Evolutionary conservation across 768 basidiomycete genomes (phyloP).

Genomic region (Mycena pura): DNA sequence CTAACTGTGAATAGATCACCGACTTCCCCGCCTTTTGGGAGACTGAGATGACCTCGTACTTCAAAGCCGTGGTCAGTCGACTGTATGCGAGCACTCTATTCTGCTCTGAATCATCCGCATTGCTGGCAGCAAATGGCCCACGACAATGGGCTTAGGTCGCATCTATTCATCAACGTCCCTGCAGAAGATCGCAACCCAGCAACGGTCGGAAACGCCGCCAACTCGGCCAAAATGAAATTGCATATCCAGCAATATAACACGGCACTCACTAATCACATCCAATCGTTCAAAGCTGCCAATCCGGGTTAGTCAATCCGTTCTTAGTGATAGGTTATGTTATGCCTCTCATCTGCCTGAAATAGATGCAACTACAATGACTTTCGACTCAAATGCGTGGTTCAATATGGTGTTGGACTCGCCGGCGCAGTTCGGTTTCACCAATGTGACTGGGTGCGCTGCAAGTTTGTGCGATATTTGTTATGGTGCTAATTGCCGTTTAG

Average conservation of each 20-base stretch:
- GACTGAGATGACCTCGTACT: conserved; percentile 55
- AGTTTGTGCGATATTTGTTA: background rate
- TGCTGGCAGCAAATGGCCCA: conserved; percentile 45
- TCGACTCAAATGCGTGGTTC: conserved; percentile 61
- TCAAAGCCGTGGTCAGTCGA: conserved; percentile 52
- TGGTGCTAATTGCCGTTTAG: conserved; percentile 30
- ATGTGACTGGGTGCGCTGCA: conserved; percentile 50
- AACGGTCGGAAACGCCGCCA: conserved; percentile 41
- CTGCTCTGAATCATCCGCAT: background rate
- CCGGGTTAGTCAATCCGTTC: conserved; percentile 29
- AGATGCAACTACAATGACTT: conserved; percentile 50
- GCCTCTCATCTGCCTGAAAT: background rate
- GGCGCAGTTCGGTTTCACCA: conserved; percentile 49
- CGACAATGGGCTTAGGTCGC: conserved; percentile 47
- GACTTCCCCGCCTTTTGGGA: conserved; percentile 59
- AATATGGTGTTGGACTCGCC: conserved; percentile 51
- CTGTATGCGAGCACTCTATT: background rate
- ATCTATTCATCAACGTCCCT: conserved; percentile 65
- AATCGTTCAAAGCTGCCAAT: conserved; percentile 44
- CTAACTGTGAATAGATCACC: conserved; percentile 43
- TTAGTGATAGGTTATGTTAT: too few relatives aligned
- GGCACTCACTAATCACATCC: conserved; percentile 43
- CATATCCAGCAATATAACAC: conserved; percentile 51
- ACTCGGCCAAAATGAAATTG: conserved; percentile 42
- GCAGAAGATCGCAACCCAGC: conserved; percentile 57